These are phyloP conservation scores for Coleophoma crateriformis DNA, from an alignment of 2,329 filamentous ascomycete species.

Conservation along the genomic window DNA sequence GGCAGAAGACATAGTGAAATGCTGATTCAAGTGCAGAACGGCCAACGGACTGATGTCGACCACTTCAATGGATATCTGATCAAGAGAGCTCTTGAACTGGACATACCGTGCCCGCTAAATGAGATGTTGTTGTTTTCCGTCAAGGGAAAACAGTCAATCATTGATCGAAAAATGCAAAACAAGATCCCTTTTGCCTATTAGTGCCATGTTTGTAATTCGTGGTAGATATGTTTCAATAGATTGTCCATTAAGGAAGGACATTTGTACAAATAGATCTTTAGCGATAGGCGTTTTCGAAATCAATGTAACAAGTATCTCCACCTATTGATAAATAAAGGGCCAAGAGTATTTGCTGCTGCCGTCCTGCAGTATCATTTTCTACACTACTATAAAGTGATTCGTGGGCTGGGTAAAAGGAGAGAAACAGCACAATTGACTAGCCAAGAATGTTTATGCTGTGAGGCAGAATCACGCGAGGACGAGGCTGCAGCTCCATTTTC, in stretches of 20 bases:
- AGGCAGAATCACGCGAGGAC: neutral
- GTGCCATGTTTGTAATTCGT: neutral
- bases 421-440: too few species aligned
- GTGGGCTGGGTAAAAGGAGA: too few species aligned
- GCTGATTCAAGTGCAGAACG: conserved; percentile 57
- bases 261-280: conserved; percentile 1
- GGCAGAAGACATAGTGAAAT: conserved; percentile 51
- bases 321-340: neutral
- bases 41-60: conserved; percentile 67
- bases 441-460: too few species aligned
- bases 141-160: conserved; percentile 53
- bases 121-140: conserved; percentile 68
- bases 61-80: conserved; percentile 89
- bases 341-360: conserved; percentile 43
- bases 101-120: conserved; percentile 68
- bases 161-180: conserved; percentile 14
- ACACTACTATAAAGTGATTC: too few species aligned
- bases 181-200: conserved; percentile 20
- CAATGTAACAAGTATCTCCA: neutral
- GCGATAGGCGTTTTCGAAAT: conserved; percentile 1
- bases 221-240: neutral
- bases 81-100: conserved; percentile 63
- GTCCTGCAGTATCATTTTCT: conserved; percentile 43
- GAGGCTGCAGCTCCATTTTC: neutral
- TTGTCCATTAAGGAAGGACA: neutral